A percentile compares a stretch with the other conserved stretches of the same genome.
Evolutionary conservation across 805 yeast species (phyloP).

Genomic region (Yarrowia bubula): DNA sequence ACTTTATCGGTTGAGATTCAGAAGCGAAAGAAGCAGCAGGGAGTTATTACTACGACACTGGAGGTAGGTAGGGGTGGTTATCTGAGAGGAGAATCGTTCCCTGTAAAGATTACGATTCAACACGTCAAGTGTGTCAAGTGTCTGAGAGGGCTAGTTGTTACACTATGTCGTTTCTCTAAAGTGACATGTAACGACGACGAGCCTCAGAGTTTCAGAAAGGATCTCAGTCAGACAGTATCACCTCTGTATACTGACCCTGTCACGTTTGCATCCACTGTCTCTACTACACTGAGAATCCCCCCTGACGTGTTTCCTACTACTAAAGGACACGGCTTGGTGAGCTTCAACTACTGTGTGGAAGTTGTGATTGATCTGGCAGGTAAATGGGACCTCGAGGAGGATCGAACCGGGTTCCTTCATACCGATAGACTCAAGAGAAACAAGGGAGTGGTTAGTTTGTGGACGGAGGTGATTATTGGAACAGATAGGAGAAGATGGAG

Average conservation of each 20-base stretch:
- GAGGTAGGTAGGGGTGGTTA: slow-evolving; percentile 63
- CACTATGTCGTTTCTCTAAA: slow-evolving; percentile 76
- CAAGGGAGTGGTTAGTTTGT: slow-evolving; percentile 76
- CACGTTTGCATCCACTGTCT: slow-evolving; percentile 54
- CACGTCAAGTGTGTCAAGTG: slow-evolving; percentile 72
- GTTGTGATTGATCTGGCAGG: slow-evolving; percentile 78
- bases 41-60: slow-evolving; percentile 45
- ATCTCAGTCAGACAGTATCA: slow-evolving; percentile 71
- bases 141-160: slow-evolving; percentile 70
- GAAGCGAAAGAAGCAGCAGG: slow-evolving; percentile 42
- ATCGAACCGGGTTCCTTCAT: slow-evolving; percentile 39
- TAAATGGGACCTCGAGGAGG: slow-evolving; percentile 42
- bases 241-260: slow-evolving; percentile 77
- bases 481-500: slow-evolving; percentile 53
- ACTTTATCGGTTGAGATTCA: slow-evolving; percentile 58
- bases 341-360: slow-evolving; percentile 83
- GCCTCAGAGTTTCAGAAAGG: slow-evolving; percentile 69
- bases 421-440: slow-evolving; percentile 75
- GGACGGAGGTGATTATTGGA: slow-evolving; percentile 77
- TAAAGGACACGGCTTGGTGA: slow-evolving; percentile 63
- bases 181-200: slow-evolving; percentile 40
- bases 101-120: slow-evolving; percentile 61
- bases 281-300: slow-evolving; percentile 69
- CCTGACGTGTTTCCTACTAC: slow-evolving; percentile 85
- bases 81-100: slow-evolving; percentile 74